Evolutionary conservation across 2,329 filamentous ascomycete genomes (phyloP).

Genomic region (Epichloe gansuensis): DNA sequence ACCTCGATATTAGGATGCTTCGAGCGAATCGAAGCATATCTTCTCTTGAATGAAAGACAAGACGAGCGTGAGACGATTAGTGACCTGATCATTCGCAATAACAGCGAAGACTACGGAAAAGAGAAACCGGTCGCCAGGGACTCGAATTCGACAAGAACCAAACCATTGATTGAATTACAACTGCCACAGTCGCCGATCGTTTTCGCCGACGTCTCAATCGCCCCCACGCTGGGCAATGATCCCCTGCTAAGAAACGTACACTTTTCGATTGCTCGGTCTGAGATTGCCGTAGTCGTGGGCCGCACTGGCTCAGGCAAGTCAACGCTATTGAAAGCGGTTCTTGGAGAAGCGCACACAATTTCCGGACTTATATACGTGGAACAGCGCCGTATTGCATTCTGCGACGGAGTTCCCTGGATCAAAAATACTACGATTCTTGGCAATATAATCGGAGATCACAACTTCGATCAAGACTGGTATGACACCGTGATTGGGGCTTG

Average conservation of each 20-base stretch:
- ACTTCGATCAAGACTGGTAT: slow-evolving; percentile 10
- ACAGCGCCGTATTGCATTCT: slow-evolving; percentile 9
- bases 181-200: not conserved
- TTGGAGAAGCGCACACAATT: slow-evolving; percentile 5
- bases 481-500: slow-evolving; percentile 8
- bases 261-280: not conserved
- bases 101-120: not conserved
- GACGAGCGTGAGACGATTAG: slow-evolving; percentile 17
- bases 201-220: slow-evolving; percentile 28
- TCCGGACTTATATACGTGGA: slow-evolving; percentile 7
- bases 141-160: slow-evolving; percentile 14
- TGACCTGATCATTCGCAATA: slow-evolving; percentile 25
- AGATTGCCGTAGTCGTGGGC: slow-evolving; percentile 3
- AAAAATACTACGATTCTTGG: slow-evolving; percentile 12
- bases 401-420: slow-evolving; percentile 12
- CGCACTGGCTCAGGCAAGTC: slow-evolving; percentile 16
- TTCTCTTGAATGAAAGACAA: slow-evolving; percentile 3
- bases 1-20: slow-evolving; percentile 6
- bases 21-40: slow-evolving; percentile 7
- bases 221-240: slow-evolving; percentile 23
- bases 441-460: slow-evolving; percentile 12
- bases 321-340: slow-evolving; percentile 5
- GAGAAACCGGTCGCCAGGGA: not conserved
- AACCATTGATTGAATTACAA: not conserved
- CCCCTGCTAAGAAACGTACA: slow-evolving; percentile 12